A percentile compares a stretch with the other conserved stretches of the same genome.
Conservation (phyloP, 768 basidiomycete genomes). For the Pleurotus salmoneostramineus region DNA sequence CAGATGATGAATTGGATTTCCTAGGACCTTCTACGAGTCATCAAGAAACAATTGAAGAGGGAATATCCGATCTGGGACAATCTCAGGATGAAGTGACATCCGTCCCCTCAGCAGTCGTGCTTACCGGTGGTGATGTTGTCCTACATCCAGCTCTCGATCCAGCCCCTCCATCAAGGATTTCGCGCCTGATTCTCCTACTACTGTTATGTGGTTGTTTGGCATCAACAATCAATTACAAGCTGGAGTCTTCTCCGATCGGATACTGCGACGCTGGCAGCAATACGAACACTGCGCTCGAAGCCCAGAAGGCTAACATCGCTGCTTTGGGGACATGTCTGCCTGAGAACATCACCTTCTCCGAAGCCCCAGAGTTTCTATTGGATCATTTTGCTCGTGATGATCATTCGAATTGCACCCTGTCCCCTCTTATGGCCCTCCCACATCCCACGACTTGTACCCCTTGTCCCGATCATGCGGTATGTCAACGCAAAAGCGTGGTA, state of each 20-base stretch:
- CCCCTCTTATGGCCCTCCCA: slow-evolving; percentile 49
- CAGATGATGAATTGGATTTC: slow-evolving; percentile 21
- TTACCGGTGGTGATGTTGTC: slow-evolving; percentile 11
- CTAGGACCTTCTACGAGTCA: slow-evolving; percentile 9
- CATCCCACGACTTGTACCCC: slow-evolving; percentile 65
- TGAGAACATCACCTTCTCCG: slow-evolving; percentile 47
- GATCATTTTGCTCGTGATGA: slow-evolving; percentile 21
- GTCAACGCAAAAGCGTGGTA: slow-evolving; percentile 48
- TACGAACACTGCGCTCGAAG: slow-evolving; percentile 55
- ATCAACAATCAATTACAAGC: slow-evolving; percentile 50
- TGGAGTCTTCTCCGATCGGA: slow-evolving; percentile 66
- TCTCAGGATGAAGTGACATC: too few species aligned
- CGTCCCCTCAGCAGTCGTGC: slow-evolving; percentile 18
- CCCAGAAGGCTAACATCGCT: slow-evolving; percentile 37
- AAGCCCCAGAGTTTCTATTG: slow-evolving; percentile 15
- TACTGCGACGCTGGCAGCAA: slow-evolving; percentile 66
- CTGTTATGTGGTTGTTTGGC: slow-evolving; percentile 28
- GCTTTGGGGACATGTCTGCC: slow-evolving; percentile 53
- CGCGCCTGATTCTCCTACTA: slow-evolving; percentile 39
- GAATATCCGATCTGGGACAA: not conserved
- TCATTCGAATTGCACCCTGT: slow-evolving; percentile 47
- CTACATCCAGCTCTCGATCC: slow-evolving; percentile 5
- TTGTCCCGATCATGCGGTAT: slow-evolving; percentile 69
- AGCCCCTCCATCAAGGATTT: slow-evolving; percentile 23
- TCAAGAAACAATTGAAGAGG: slow-evolving; percentile 9